Evolutionary conservation across 148 eudicot species (phyloP), one percentile per base, ranked within the genome.

Genomic region (Nyssa sinensis): DNA sequence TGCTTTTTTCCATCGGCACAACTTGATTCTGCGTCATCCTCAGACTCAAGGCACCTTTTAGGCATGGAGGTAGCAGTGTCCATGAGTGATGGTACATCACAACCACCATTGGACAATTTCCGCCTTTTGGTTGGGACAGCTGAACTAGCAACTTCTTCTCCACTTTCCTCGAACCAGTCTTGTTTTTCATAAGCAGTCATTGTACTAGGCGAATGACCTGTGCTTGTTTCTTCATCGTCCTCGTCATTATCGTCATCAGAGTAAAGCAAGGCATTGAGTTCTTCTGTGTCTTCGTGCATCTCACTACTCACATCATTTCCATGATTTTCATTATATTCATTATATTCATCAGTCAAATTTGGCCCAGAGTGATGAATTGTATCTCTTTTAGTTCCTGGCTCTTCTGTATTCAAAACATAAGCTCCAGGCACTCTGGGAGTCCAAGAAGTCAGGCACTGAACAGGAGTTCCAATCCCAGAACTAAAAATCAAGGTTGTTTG

Each of bases 281-380:
- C 98, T 77, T 95, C 97, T 0, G 91, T 82, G 84, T 95, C 91
- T 79, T 95, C 98, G 9, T 73, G 90, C 92, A 88, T 85, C 79
- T 86, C 90, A 47, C 90, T 86, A 73, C 64, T 76, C 24, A 58
- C 74, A n/a, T 75, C 81, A 75, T 81, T 81, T 64, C 49, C 67
- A 7, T 44, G 69, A 47, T 75, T 67, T 31, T 82, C 83, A 35
- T 81, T 66, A 61, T 62, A 73, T 31, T 82, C 83, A 35, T 81
- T 66, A 61, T 62, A 73, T 59, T 84, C 86, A 68, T 80, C 86
- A 12, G 82, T 75, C 73, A 79, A 39, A 78, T 72, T 72, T 10
- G 83, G 87, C 33, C 70, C 86, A 12, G 73, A 81, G 47, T 62
- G 73, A 51, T 35, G 62, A 29, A 33, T 63, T 7, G 16, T 64